A percentile compares a stretch with the other conserved stretches of the same genome.
These are phyloP conservation scores for Cryptosporidium sp. DNA, from an alignment of 169 alveolate genomes.

Conservation along the genomic window DNA sequence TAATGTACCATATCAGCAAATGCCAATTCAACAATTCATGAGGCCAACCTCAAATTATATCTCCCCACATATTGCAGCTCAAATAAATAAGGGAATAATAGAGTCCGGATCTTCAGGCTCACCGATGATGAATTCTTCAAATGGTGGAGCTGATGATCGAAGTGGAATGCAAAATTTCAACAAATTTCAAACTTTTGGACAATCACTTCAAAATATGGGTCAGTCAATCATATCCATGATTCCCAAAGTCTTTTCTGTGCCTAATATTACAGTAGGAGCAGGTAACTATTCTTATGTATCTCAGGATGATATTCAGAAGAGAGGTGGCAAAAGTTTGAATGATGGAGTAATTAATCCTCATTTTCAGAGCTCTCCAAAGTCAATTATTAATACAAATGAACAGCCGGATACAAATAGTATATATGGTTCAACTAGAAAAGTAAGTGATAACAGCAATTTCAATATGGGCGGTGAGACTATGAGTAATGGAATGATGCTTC, in stretches of 20 bases:
- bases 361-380: conserved; percentile 2
- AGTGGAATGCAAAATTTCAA: neutral
- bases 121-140: neutral
- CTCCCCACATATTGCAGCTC: conserved; percentile 16
- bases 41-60: neutral
- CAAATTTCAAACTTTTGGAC: conserved; percentile 36
- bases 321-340: conserved; percentile 3
- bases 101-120: neutral
- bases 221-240: conserved; percentile 71
- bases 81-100: neutral
- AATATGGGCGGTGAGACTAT: neutral
- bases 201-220: conserved; percentile 62
- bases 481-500: conserved; percentile 24
- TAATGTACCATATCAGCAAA: neutral
- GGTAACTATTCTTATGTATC: conserved; percentile 40
- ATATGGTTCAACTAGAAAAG: neutral
- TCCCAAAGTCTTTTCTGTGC: conserved; percentile 71
- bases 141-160: neutral
- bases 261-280: conserved; percentile 59
- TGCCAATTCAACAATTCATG: conserved; percentile 1
- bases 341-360: neutral
- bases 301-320: conserved; percentile 1
- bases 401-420: neutral
- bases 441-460: neutral
- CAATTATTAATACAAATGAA: conserved; percentile 12